Percentiles rank a stretch among this genome's conserved stretches.
These are phyloP conservation scores for Yamadazyma jaroonii DNA, from an alignment of 1,139 yeast genomes.

Conservation along the genomic window DNA sequence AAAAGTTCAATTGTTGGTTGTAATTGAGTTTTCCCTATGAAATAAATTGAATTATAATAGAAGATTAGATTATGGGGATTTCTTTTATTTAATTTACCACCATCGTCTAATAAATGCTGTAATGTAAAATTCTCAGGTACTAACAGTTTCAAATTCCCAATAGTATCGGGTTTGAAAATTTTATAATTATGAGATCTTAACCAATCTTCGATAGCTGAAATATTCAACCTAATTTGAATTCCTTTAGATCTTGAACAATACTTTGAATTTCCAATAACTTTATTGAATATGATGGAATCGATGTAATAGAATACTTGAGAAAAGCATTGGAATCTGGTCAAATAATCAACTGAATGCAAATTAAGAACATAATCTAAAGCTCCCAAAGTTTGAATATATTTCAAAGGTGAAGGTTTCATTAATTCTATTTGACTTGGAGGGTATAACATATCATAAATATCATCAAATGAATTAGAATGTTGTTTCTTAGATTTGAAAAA, in stretches of 20 bases:
- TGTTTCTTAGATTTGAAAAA: constrained; percentile 55
- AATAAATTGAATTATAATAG: constrained; percentile 54
- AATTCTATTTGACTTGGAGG: constrained; percentile 66
- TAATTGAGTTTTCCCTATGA: constrained; percentile 63
- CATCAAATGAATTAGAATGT: constrained; percentile 55
- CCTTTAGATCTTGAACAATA: constrained; percentile 82
- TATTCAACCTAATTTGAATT: constrained; percentile 80
- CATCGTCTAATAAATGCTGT: constrained; percentile 23
- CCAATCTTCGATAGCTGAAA: constrained; percentile 93
- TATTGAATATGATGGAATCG: constrained; percentile 69
- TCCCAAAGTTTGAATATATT: constrained; percentile 80
- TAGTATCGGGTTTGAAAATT: constrained; percentile 43
- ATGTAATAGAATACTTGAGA: constrained; percentile 80
- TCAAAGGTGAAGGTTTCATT: constrained; percentile 82
- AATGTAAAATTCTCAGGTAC: constrained; percentile 17
- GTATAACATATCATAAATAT: constrained; percentile 63
- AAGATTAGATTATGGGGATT: constrained; percentile 39
- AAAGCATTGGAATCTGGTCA: constrained; percentile 71
- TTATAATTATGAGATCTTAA: constrained; percentile 71
- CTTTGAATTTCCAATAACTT: constrained; percentile 60
- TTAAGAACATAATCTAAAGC: constrained; percentile 85
- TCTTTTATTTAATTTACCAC: constrained; percentile 13
- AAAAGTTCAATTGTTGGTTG: constrained; percentile 75
- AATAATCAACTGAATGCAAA: constrained; percentile 74
- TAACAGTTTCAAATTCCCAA: constrained; percentile 29